Conservation (phyloP, 2,329 filamentous ascomycete genomes). For the Diaporthe aspalathi region DNA sequence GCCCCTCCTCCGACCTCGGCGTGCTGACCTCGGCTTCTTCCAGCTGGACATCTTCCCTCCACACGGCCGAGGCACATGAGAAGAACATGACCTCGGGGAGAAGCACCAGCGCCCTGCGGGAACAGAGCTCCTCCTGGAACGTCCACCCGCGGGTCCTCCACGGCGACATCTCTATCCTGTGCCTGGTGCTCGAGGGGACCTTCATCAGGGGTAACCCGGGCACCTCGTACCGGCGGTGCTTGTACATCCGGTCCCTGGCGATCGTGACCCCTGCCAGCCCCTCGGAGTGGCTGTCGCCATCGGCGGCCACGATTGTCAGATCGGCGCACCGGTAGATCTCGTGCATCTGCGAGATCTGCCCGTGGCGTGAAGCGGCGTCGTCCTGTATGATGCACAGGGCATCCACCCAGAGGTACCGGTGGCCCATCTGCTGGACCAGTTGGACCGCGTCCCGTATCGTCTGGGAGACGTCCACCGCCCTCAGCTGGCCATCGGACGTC, state of each 20-base stretch:
- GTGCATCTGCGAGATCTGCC: slow-evolving; percentile 19
- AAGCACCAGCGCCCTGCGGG: neutral
- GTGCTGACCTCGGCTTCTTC: neutral
- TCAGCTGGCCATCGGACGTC: neutral
- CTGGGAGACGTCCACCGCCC: neutral
- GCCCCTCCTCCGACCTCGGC: neutral
- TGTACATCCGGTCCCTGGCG: neutral
- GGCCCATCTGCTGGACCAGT: slow-evolving; percentile 28
- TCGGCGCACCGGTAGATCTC: slow-evolving; percentile 22
- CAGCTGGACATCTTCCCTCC: slow-evolving; percentile 13
- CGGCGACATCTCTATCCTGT: slow-evolving; percentile 12
- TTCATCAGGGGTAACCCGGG: slow-evolving; percentile 9
- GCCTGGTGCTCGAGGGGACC: slow-evolving; percentile 4
- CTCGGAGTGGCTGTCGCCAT: neutral
- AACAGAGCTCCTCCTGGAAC: slow-evolving; percentile 30
- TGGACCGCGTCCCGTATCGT: slow-evolving; percentile 39
- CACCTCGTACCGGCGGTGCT: slow-evolving; percentile 9
- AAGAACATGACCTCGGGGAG: slow-evolving; percentile 16
- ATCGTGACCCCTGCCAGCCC: slow-evolving; percentile 5
- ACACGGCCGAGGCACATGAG: slow-evolving; percentile 7
- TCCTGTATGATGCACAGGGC: slow-evolving; percentile 42
- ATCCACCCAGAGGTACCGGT: slow-evolving; percentile 41
- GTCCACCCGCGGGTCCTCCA: slow-evolving; percentile 32
- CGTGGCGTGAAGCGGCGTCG: slow-evolving; percentile 28
- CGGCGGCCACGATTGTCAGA: slow-evolving; percentile 13